Evolutionary conservation across 2,329 filamentous ascomycete species (phyloP).

Genomic region (Hypoxylon sp.): DNA sequence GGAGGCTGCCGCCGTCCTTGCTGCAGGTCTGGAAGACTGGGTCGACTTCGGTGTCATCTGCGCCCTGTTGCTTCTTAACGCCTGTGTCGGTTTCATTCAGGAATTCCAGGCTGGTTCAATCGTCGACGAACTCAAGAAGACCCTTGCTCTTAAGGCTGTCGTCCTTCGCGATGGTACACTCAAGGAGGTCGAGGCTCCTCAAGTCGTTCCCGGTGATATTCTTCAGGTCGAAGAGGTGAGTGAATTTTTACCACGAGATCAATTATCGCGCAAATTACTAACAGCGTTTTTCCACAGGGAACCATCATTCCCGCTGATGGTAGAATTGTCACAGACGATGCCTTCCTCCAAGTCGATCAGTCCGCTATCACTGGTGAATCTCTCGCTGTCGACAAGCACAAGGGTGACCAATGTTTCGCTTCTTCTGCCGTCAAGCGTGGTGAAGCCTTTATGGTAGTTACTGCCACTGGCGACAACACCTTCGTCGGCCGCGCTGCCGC

Average conservation of each 20-base stretch:
- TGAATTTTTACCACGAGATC: slow-evolving; percentile 32
- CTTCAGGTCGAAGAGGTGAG: slow-evolving; percentile 82
- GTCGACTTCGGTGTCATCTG: slow-evolving; percentile 95
- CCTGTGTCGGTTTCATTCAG: slow-evolving; percentile 87
- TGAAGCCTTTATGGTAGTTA: slow-evolving; percentile 85
- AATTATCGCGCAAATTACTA: slow-evolving; percentile 3
- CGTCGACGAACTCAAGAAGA: slow-evolving; percentile 92
- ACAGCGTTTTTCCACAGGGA: slow-evolving; percentile 62
- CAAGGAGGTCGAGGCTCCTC: slow-evolving; percentile 83
- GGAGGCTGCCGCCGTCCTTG: slow-evolving; percentile 87
- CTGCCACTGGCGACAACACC: slow-evolving; percentile 88
- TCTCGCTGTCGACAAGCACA: slow-evolving; percentile 89
- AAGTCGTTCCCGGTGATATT: slow-evolving; percentile 92
- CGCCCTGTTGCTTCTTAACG: slow-evolving; percentile 86
- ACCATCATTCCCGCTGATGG: slow-evolving; percentile 93
- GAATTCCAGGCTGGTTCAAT: slow-evolving; percentile 92
- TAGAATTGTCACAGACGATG: slow-evolving; percentile 84
- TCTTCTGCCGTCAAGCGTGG: slow-evolving; percentile 93
- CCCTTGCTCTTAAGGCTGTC: slow-evolving; percentile 87
- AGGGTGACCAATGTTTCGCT: slow-evolving; percentile 84
- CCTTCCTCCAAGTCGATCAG: slow-evolving; percentile 92
- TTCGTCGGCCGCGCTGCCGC: slow-evolving; percentile 92
- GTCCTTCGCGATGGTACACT: slow-evolving; percentile 86
- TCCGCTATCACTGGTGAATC: slow-evolving; percentile 94
- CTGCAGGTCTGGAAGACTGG: slow-evolving; percentile 89